Base-by-base conservation (phyloP, 225 moss, liverwort and hornwort genomes). In the Takakia lepidozioides region DNA sequence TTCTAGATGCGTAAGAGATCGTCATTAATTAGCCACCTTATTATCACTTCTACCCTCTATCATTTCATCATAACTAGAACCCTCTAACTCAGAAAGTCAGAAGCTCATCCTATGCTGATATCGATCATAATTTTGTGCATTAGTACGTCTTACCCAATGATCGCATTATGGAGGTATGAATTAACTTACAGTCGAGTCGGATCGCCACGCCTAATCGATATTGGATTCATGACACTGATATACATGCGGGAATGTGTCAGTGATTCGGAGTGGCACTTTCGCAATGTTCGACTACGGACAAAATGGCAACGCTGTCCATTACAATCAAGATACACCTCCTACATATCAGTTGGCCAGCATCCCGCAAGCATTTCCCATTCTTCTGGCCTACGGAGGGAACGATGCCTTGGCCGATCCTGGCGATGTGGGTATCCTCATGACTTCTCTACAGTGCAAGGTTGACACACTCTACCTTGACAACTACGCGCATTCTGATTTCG, bases 401-500 rank as follows among this genome's bases (percentile, higher is more conserved):
- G 67, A 76, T 36, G 51, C 10, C 2, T 38, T 75, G 19, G 69
- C 70, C 13, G 70, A 65, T 58, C 1, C 57, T 1, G 50, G 4
- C 2, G 75, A 75, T 14, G 63, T 76, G 52, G 17, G 29, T 2
- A 55, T 40, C 34, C 60, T 76, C 38, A n/a, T 24, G 15, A 20
- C 23, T 3, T 62, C 55, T 23, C 5, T 74, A 19, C 30, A 17
- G 11, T 10, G 19, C 5, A 25, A 2, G 0, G 59, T 76, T 29
- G 25, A 38, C 8, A 49, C 63, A 10, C 42, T 67, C 3, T 0
- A 55, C 17, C 55, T 71, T 18, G 32, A 66, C n/a, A n/a, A 8
- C 37, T 76, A 71, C 34, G 70, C 64, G 39, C 71, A 76, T 25
- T 35, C 55, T 1, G 63, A 71, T 23, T 71, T 71, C 9, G 62